Conservation (phyloP, 257 asterid species). For the Nicotiana knightiana region DNA sequence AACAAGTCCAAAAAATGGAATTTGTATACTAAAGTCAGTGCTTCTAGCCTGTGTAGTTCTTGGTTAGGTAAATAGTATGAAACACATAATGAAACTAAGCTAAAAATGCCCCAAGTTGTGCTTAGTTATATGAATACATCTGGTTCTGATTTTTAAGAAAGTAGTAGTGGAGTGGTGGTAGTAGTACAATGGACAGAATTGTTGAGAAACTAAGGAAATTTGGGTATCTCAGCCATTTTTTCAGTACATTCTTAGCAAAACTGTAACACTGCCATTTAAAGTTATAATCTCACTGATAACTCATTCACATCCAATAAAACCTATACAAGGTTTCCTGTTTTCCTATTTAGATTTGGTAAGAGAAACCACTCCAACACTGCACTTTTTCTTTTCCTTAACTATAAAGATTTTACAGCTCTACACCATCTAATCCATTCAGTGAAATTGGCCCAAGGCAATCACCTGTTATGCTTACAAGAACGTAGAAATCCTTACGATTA, state of each 20-base stretch:
- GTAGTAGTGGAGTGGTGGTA: constrained; percentile 35
- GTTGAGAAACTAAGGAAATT: constrained; percentile 79
- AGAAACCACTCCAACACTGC: neutral
- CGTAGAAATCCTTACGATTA: constrained; percentile 38
- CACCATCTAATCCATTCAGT: constrained; percentile 49
- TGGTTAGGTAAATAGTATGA: constrained; percentile 80
- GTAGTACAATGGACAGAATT: constrained; percentile 85
- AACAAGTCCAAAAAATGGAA: constrained; percentile 10
- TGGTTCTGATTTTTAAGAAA: constrained; percentile 31
- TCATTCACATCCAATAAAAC: neutral
- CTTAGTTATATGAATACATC: constrained; percentile 23
- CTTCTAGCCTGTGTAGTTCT: constrained; percentile 25
- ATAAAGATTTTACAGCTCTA: constrained; percentile 27
- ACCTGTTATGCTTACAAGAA: constrained; percentile 55
- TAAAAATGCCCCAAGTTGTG: constrained; percentile 38
- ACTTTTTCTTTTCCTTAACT: neutral
- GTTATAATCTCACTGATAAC: neutral
- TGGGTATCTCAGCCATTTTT: constrained; percentile 33
- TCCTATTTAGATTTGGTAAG: neutral
- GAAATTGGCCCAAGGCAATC: constrained; percentile 74
- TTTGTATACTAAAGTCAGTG: constrained; percentile 17
- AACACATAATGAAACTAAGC: constrained; percentile 22
- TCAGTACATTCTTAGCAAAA: neutral
- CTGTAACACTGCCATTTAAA: neutral
- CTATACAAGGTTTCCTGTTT: neutral